These are phyloP conservation scores for Xylaria venustula DNA, from an alignment of 495 filamentous ascomycete species.

Conservation along the genomic window DNA sequence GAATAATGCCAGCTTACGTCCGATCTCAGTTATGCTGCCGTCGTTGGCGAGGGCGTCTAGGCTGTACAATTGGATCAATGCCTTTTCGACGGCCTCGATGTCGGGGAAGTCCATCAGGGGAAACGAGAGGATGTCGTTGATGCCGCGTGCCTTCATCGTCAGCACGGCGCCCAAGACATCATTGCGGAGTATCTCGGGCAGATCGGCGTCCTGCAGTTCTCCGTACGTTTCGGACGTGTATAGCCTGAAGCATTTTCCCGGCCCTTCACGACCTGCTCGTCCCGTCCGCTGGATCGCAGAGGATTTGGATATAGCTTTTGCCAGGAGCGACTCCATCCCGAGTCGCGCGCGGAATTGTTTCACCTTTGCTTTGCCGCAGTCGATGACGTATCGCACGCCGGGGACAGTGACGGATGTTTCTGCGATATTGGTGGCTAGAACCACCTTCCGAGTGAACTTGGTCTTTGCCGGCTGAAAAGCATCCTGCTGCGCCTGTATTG, in stretches of 20 bases:
- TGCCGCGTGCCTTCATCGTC: constrained; percentile 89
- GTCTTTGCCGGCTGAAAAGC: constrained; percentile 78
- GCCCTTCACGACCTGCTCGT: constrained; percentile 88
- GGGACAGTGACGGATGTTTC: constrained; percentile 97
- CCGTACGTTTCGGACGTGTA: constrained; percentile 83
- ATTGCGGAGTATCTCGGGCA: constrained; percentile 86
- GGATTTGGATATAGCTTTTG: constrained; percentile 89
- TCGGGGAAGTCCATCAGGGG: constrained; percentile 82
- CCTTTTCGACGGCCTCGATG: constrained; percentile 75
- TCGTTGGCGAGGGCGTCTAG: constrained; percentile 73
- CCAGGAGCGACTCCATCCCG: constrained; percentile 85
- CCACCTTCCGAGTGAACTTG: constrained; percentile 75
- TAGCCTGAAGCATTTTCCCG: constrained; percentile 84
- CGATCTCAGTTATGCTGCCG: constrained; percentile 71
- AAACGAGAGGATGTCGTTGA: constrained; percentile 79
- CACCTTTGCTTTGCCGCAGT: constrained; percentile 90
- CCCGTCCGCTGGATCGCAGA: constrained; percentile 90
- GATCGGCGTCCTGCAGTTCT: constrained; percentile 66
- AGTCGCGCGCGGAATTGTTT: constrained; percentile 86
- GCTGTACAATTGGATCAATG: constrained; percentile 72
- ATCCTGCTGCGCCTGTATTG: constrained; percentile 72
- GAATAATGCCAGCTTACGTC: constrained; percentile 73
- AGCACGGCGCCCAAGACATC: constrained; percentile 84
- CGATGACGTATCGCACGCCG: constrained; percentile 87
- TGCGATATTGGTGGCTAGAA: constrained; percentile 94